Conservation (phyloP, 2,329 filamentous ascomycete species). For the Cladosporium colombiae region DNA sequence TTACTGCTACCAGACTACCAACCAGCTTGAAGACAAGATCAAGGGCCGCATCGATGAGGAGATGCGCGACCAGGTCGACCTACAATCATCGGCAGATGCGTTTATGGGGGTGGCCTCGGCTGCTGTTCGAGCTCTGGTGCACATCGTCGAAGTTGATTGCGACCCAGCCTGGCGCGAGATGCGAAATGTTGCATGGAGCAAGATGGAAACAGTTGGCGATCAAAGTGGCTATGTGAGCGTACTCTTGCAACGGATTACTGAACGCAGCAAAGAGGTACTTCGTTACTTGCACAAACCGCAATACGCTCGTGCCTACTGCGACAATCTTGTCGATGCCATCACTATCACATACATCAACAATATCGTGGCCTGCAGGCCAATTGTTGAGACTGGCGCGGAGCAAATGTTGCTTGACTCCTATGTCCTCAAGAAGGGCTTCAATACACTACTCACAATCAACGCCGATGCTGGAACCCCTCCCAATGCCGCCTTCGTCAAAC, state of each 20-base stretch:
- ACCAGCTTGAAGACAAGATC: conserved; percentile 91
- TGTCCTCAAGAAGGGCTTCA: conserved; percentile 77
- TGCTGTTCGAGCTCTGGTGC: conserved; percentile 79
- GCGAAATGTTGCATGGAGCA: conserved; percentile 93
- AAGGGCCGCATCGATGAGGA: conserved; percentile 84
- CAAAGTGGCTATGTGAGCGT: conserved; percentile 90
- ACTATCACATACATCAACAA: conserved; percentile 77
- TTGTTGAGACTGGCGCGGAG: conserved; percentile 92
- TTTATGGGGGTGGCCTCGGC: conserved; percentile 94
- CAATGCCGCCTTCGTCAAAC: conserved; percentile 74
- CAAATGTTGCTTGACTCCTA: conserved; percentile 98
- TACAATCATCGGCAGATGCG: conserved; percentile 89
- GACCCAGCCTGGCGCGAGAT: conserved; percentile 94
- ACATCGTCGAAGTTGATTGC: conserved; percentile 77
- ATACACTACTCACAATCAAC: conserved; percentile 65
- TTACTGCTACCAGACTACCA: conserved; percentile 93
- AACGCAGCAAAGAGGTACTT: conserved; percentile 72
- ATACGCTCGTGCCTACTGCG: conserved; percentile 91
- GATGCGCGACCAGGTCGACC: conserved; percentile 72
- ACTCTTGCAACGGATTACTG: conserved; percentile 71
- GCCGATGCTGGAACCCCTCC: conserved; percentile 53
- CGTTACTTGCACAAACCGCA: conserved; percentile 82
- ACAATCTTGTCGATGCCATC: conserved; percentile 89
- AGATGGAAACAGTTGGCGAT: conserved; percentile 88
- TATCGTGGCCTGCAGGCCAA: conserved; percentile 84